A percentile compares a stretch with the other conserved stretches of the same genome.
phyloP scores from a whole-genome alignment of 2,329 filamentous ascomycete species.

The Trichoderma harzianum region DNA sequence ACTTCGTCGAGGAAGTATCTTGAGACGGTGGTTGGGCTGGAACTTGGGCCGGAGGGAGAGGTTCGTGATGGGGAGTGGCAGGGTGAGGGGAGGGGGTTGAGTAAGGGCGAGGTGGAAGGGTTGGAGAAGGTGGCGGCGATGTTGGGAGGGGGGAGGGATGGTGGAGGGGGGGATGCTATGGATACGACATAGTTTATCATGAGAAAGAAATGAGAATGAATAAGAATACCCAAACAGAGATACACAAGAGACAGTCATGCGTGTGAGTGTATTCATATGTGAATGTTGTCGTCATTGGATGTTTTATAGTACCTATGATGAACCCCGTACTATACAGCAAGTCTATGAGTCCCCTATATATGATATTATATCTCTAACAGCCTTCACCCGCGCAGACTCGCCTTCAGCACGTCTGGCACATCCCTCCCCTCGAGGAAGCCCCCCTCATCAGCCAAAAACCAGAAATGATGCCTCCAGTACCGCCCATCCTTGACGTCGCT shows the following conservation, averaged over 20 bases:
- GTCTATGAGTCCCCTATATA: not conserved
- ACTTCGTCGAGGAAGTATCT: constrained; percentile 72
- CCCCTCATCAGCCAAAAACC: constrained; percentile 43
- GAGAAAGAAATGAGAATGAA: not conserved
- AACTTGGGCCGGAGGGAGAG: constrained; percentile 59
- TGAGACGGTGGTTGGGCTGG: constrained; percentile 65
- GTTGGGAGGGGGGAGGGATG: constrained; percentile 33
- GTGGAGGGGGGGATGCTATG: constrained; percentile 24
- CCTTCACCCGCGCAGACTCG: constrained; percentile 12
- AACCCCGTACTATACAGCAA: not conserved
- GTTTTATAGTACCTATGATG: not conserved
- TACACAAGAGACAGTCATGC: not conserved
- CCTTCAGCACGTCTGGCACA: constrained; percentile 23
- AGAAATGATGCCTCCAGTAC: constrained; percentile 50
- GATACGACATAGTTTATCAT: constrained; percentile 26
- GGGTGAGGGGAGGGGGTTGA: constrained; percentile 49
- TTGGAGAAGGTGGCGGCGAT: constrained; percentile 50
- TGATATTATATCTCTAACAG: not conserved
- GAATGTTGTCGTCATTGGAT: not conserved
- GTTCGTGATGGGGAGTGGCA: constrained; percentile 64
- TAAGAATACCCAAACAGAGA: not conserved
- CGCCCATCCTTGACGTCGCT: constrained; percentile 26
- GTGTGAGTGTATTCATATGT: not conserved
- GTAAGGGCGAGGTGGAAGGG: constrained; percentile 53
- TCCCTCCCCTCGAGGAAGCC: constrained; percentile 34